Conservation (phyloP, 1,139 yeast species). For the Debaryomyces fabryi region DNA sequence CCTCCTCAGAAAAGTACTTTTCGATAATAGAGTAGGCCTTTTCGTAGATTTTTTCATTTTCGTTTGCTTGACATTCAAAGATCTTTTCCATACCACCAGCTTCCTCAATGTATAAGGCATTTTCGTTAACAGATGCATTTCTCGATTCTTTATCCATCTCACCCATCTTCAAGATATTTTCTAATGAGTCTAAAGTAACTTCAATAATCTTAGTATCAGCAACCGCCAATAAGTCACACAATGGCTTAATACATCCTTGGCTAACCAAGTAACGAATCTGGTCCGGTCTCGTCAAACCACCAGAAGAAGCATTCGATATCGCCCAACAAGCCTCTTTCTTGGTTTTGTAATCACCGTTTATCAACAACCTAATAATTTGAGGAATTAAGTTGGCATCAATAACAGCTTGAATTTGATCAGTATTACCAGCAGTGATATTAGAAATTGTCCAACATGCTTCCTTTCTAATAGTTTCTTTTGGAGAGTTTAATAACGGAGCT, state of each 20-base stretch:
- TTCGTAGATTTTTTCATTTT: constrained; percentile 87
- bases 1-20: constrained; percentile 87
- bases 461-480: constrained; percentile 90
- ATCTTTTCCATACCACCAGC: constrained; percentile 99
- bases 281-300: constrained; percentile 90
- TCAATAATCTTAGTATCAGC: constrained; percentile 93
- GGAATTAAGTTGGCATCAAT: constrained; percentile 94
- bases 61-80: constrained; percentile 88
- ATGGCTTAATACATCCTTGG: constrained; percentile 97
- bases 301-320: constrained; percentile 94
- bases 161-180: constrained; percentile 91
- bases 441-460: constrained; percentile 99
- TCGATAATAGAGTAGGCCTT: constrained; percentile 91
- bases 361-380: constrained; percentile 80
- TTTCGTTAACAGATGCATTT: constrained; percentile 71
- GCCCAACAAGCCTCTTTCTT: constrained; percentile 99
- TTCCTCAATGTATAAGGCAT: constrained; percentile 91
- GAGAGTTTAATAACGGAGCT: constrained; percentile 75
- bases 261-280: constrained; percentile 88
- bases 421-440: constrained; percentile 95
- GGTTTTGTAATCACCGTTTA: constrained; percentile 89
- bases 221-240: constrained; percentile 85
- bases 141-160: constrained; percentile 85
- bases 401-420: constrained; percentile 95
- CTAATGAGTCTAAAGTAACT: constrained; percentile 93